Evolutionary conservation across 495 filamentous ascomycete genomes (phyloP), one percentile per base, ranked within the genome.

Genomic region (Xylaria venustula): DNA sequence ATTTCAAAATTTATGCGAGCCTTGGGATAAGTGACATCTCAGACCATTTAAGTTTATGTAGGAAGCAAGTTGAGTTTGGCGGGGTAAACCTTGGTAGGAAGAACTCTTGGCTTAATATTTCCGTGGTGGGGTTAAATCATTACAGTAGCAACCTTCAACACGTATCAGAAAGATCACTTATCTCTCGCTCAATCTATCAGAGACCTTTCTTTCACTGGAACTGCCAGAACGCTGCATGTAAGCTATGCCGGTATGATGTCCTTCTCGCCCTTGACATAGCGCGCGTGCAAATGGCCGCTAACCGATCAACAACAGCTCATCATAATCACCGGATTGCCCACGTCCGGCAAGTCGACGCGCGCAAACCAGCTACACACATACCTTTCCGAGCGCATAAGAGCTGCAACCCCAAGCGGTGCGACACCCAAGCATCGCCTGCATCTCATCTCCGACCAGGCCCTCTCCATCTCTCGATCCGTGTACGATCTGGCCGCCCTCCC

Each of bases 321-420:
- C 64, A 87, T 97, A 57, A 77, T 98, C 68, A 93, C 93, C 61
- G 94, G 94, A 67, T 92, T 90, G 71, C 94, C 94, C 34, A 90
- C 88, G 70, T 95, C 94, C 30, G 94, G 94, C 67, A 96, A 98
- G 71, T 94, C 90, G 50, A 84, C 90, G 57, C 91, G 94, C 72
- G 90, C 92, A 19, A 73, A 77, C 51, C 93, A 97, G 74, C 86
- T 98, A 19, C 77, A 87, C 54, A 67, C 75, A 40, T 85, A 85
- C 76, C 87, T 97, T 73, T 62, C 74, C 23, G 62, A 74, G 34
- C 82, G 81, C 68, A 86, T 90, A 68, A 64, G 71, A 58, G 64
- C 71, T 25, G 41, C 54, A 7, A 60, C 67, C 7, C 28, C 67
- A 8, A 48, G 62, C 69, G 70, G 54, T 56, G 76, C 45, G 65